Evolutionary conservation across 768 basidiomycete genomes (phyloP).

Genomic region (Lentinus brumalis): DNA sequence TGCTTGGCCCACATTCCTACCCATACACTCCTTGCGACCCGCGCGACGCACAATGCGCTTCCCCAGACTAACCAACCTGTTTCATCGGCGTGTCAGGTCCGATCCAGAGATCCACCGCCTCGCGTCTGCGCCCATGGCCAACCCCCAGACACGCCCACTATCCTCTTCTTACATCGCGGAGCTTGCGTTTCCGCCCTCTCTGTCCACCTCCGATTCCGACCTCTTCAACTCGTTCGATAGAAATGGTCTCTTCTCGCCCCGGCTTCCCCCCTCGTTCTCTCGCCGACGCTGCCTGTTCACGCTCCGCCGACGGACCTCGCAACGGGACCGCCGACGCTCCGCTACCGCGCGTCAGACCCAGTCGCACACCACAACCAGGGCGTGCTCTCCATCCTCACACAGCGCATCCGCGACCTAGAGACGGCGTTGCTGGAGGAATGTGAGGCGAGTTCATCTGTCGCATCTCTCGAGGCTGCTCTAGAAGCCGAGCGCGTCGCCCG

Average conservation of each 20-base stretch:
- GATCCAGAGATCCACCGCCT: conserved; percentile 25
- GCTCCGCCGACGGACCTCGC: background rate
- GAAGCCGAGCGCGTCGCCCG: conserved; percentile 10
- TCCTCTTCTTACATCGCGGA: conserved; percentile 18
- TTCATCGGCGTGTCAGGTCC: conserved; percentile 27
- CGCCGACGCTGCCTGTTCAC: background rate
- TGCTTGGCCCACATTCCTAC: background rate
- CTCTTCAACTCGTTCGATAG: background rate
- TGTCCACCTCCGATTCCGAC: background rate
- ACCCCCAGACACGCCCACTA: conserved; percentile 11
- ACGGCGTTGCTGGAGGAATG: background rate
- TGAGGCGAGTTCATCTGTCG: background rate
- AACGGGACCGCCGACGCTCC: background rate
- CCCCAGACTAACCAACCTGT: conserved; percentile 25
- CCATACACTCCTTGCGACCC: background rate
- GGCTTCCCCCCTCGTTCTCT: background rate
- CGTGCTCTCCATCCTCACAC: conserved; percentile 9
- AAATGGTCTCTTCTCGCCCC: background rate
- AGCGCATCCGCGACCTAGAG: conserved; percentile 22
- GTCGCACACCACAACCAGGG: background rate
- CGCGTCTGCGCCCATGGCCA: conserved; percentile 11
- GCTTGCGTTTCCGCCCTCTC: background rate
- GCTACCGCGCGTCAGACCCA: background rate
- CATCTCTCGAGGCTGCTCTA: conserved; percentile 12
- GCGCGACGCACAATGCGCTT: conserved; percentile 24